Evolutionary conservation across 1,284 basidiomycete species (phyloP), one percentile per base, ranked within the genome.

Genomic region (Ganoderma leucocontextum): DNA sequence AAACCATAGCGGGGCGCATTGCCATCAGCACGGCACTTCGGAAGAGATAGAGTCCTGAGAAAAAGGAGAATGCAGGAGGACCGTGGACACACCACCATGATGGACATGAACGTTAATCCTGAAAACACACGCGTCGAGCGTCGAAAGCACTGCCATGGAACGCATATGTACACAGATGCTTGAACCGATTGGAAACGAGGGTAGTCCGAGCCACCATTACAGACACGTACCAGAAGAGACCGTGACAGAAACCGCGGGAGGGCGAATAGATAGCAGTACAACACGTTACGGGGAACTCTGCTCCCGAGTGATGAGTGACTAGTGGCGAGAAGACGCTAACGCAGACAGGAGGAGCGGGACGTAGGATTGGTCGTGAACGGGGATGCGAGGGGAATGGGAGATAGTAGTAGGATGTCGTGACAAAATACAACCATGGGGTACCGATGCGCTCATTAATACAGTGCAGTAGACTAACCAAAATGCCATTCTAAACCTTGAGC

Each of bases 401-500:
- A 36, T 62, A 66, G 49, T 47, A 49, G 60, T 65, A 53, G 35
- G 60, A 62, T 62, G 60, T 58, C 60, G 64, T 29, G 64, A 59
- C 53, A 62, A 42, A 62, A 62, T 47, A 66, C 61, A 62, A 49
- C 42, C 65, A 66, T 62, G 53, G 22, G 33, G 36, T 36, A 33
- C 59, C 58, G 49, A 62, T 62, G 62, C 9, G 62, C 17, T 55
- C 39, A 72, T 68, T 65, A 75, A 73, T 70, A 75, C 67, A 70
- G 66, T 67, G 69, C 72, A 65, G 63, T 72, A 74, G 42, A 70
- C 60, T 69, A 73, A 60, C 63, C 68, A 47, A 42, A 22, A 63
- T 58, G 29, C 55, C 60, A 49, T 29, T 58, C 70, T 79, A 86
- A 71, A 78, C 78, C 78, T 89, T 91, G 75, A 90, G 76, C 55